Conservation (phyloP, 306 rosid genomes). For the Cucurbita ficifolia region DNA sequence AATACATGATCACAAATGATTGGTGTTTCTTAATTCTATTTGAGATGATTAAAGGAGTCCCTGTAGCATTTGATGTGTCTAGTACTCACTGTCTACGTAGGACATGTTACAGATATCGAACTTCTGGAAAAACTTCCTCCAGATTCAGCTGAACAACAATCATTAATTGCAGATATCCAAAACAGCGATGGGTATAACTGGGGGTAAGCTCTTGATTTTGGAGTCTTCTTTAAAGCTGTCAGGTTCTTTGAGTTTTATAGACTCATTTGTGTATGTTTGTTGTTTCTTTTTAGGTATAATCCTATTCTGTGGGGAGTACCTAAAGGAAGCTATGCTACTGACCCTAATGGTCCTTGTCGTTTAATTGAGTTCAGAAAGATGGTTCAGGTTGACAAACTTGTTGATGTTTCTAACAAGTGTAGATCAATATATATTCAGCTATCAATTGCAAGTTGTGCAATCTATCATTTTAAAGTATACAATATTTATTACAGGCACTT, state of each 20-base stretch:
- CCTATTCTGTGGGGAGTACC: conserved; percentile 97
- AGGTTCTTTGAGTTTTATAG: conserved; percentile 3
- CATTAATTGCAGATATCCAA: conserved; percentile 65
- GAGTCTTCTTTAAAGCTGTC: conserved; percentile 2
- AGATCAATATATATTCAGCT: background rate
- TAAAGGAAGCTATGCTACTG: conserved; percentile 90
- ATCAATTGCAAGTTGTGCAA: background rate
- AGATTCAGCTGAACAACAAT: conserved; percentile 84
- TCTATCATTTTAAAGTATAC: background rate
- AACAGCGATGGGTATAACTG: conserved; percentile 76
- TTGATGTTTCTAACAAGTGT: background rate
- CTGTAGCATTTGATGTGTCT: conserved; percentile 1
- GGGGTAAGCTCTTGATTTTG: conserved; percentile 52
- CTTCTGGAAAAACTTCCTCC: conserved; percentile 61
- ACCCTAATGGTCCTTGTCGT: conserved; percentile 66
- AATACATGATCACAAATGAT: background rate
- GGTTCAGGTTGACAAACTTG: conserved; percentile 49
- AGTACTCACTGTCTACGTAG: background rate
- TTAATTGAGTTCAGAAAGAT: conserved; percentile 72
- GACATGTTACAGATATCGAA: conserved; percentile 37
- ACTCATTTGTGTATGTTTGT: conserved; percentile 11
- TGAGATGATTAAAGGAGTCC: background rate
- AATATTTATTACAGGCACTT: conserved; percentile 50
- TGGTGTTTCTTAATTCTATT: background rate
- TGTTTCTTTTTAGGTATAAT: conserved; percentile 49